These are phyloP conservation scores for Lepidopterella palustris DNA, from an alignment of 495 filamentous ascomycete species.

Conservation along the genomic window DNA sequence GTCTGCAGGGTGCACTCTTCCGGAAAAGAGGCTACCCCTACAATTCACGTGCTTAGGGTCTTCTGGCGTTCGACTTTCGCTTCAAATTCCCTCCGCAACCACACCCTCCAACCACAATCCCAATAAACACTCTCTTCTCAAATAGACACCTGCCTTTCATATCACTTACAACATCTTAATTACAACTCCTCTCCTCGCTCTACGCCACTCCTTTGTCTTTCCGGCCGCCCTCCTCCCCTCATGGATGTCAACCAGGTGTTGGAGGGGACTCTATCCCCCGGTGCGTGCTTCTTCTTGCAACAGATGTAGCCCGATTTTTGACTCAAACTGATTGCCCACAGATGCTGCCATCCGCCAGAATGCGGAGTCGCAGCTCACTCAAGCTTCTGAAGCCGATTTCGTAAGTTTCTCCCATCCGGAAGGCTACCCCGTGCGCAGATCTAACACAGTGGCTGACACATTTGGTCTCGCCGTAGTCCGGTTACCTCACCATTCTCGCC, in stretches of 20 bases:
- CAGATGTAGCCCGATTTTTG: slow-evolving; percentile 23
- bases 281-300: slow-evolving; percentile 47
- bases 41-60: slow-evolving; percentile 28
- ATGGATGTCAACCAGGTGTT: slow-evolving; percentile 84
- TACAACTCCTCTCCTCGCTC: neutral
- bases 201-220: neutral
- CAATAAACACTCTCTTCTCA: neutral
- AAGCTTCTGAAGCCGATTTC: slow-evolving; percentile 89
- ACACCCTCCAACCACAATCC: slow-evolving; percentile 15
- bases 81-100: slow-evolving; percentile 26
- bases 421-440: slow-evolving; percentile 10
- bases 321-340: slow-evolving; percentile 40
- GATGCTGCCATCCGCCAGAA: slow-evolving; percentile 82
- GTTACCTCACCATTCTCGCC: slow-evolving; percentile 84
- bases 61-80: slow-evolving; percentile 20
- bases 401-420: slow-evolving; percentile 51
- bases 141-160: neutral
- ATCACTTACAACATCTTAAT: neutral
- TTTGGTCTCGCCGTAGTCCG: slow-evolving; percentile 52
- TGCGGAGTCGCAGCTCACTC: slow-evolving; percentile 88
- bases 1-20: neutral
- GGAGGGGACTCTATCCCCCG: slow-evolving; percentile 82
- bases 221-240: slow-evolving; percentile 30
- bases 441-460: slow-evolving; percentile 15
- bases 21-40: neutral